Evolutionary conservation across 331 rosid genomes (phyloP).

Genomic region (Cydonia oblonga): DNA sequence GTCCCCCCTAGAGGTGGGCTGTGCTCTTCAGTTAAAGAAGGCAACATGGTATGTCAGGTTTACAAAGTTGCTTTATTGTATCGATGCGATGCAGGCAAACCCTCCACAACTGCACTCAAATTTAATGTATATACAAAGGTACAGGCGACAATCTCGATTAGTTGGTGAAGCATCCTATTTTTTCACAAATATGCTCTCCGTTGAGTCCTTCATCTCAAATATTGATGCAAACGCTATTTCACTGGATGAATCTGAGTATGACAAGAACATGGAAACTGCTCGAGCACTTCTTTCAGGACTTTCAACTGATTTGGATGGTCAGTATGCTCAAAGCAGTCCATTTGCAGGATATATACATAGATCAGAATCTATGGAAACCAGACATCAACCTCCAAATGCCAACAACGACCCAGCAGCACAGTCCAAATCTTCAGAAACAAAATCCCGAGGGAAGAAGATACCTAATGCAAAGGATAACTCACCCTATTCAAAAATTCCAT

Average conservation of each 20-base stretch:
- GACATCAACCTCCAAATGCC: conserved; percentile 28
- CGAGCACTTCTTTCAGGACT: conserved; percentile 73
- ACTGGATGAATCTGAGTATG: conserved; percentile 80
- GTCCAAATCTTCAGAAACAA: conserved; percentile 33
- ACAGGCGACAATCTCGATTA: conserved; percentile 69
- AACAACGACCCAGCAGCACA: conserved; percentile 27
- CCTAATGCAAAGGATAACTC: conserved; percentile 26
- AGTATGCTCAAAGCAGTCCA: conserved; percentile 35
- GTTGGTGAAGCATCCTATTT: conserved; percentile 78
- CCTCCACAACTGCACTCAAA: conserved; percentile 96
- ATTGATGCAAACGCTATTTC: conserved; percentile 89
- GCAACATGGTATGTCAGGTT: neutral
- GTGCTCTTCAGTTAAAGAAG: too few relatives aligned
- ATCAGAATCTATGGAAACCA: conserved; percentile 28
- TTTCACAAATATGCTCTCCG: conserved; percentile 91
- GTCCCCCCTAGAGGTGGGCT: too few relatives aligned
- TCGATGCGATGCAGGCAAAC: conserved; percentile 62
- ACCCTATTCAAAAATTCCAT: conserved; percentile 41
- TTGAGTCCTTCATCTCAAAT: conserved; percentile 78
- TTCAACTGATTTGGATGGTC: conserved; percentile 44
- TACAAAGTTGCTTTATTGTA: conserved; percentile 1
- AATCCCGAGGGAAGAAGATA: conserved; percentile 30
- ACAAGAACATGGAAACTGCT: conserved; percentile 79
- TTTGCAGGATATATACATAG: conserved; percentile 24
- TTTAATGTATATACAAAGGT: conserved; percentile 79